phyloP scores from a whole-genome alignment of 192 early-diverging fungal species.

The Kappamyces sp. region DNA sequence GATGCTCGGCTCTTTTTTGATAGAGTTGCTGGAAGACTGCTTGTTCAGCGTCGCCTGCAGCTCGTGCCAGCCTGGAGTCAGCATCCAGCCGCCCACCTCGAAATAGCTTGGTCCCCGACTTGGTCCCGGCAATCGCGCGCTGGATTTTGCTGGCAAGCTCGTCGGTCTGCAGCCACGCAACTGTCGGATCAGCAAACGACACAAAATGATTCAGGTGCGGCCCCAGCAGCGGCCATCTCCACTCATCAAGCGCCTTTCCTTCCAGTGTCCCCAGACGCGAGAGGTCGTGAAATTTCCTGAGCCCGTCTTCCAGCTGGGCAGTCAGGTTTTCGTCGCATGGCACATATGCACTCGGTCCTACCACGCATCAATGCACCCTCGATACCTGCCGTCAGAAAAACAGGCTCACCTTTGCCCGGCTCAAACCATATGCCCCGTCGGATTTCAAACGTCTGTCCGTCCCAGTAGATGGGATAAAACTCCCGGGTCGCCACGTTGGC shows the following conservation, averaged over 20 bases:
- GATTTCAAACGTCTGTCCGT: slow-evolving; percentile 74
- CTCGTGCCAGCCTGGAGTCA: not conserved
- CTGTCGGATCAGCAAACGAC: slow-evolving; percentile 55
- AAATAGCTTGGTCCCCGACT: slow-evolving; percentile 60
- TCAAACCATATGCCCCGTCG: slow-evolving; percentile 81
- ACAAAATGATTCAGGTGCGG: slow-evolving; percentile 73
- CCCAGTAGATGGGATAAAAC: slow-evolving; percentile 76
- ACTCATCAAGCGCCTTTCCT: not conserved
- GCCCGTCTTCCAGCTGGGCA: slow-evolving; percentile 76
- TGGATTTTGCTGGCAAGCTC: slow-evolving; percentile 53
- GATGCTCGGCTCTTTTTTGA: not conserved
- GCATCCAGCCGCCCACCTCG: slow-evolving; percentile 60
- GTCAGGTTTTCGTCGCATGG: slow-evolving; percentile 81
- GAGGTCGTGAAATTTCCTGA: slow-evolving; percentile 30
- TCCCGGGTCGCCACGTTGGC: slow-evolving; percentile 65
- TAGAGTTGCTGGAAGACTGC: not conserved
- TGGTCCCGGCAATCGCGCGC: slow-evolving; percentile 56
- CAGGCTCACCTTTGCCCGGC: slow-evolving; percentile 37
- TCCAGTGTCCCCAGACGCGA: too few relatives aligned
- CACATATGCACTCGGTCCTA: slow-evolving; percentile 38
- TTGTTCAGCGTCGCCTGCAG: not conserved
- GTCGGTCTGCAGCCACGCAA: slow-evolving; percentile 63
- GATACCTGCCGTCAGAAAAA: too few relatives aligned
- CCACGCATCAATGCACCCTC: not conserved
- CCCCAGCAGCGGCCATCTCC: slow-evolving; percentile 70